Percentiles rank a stretch among this genome's conserved stretches.
These are phyloP conservation scores for Penicillium longicatenatum DNA, from an alignment of 495 filamentous ascomycete genomes.

Conservation along the genomic window DNA sequence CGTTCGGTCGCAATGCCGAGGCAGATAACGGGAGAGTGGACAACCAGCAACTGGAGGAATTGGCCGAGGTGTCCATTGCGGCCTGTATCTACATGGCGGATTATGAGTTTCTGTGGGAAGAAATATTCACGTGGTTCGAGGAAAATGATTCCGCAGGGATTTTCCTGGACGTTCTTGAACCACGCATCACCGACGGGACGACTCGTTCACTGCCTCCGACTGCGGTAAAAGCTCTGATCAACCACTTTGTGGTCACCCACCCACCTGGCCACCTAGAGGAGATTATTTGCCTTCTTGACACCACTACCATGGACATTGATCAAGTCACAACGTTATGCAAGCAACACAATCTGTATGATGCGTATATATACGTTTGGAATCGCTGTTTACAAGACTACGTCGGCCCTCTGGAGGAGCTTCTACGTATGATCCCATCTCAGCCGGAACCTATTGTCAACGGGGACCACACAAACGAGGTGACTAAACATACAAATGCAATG, in stretches of 20 bases:
- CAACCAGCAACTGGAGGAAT: slow-evolving; percentile 64
- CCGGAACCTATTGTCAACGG: slow-evolving; percentile 36
- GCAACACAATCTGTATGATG: slow-evolving; percentile 88
- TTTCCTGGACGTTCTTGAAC: slow-evolving; percentile 84
- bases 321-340: slow-evolving; percentile 90
- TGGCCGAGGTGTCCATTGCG: slow-evolving; percentile 80
- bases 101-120: slow-evolving; percentile 83
- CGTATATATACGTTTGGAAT: slow-evolving; percentile 96
- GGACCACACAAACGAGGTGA: slow-evolving; percentile 34
- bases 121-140: slow-evolving; percentile 86
- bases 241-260: slow-evolving; percentile 72
- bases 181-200: slow-evolving; percentile 77
- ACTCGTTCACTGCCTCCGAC: slow-evolving; percentile 76
- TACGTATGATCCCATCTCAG: slow-evolving; percentile 62
- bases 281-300: slow-evolving; percentile 90
- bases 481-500: slow-evolving; percentile 62
- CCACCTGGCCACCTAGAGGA: slow-evolving; percentile 82
- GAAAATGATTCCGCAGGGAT: slow-evolving; percentile 70
- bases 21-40: slow-evolving; percentile 52
- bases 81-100: slow-evolving; percentile 78
- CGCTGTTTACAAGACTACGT: slow-evolving; percentile 86
- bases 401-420: slow-evolving; percentile 82
- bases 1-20: slow-evolving; percentile 65
- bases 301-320: slow-evolving; percentile 88
- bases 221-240: slow-evolving; percentile 83